Conservation (phyloP, 2,329 filamentous ascomycete genomes). For the Botrytis squamosa region DNA sequence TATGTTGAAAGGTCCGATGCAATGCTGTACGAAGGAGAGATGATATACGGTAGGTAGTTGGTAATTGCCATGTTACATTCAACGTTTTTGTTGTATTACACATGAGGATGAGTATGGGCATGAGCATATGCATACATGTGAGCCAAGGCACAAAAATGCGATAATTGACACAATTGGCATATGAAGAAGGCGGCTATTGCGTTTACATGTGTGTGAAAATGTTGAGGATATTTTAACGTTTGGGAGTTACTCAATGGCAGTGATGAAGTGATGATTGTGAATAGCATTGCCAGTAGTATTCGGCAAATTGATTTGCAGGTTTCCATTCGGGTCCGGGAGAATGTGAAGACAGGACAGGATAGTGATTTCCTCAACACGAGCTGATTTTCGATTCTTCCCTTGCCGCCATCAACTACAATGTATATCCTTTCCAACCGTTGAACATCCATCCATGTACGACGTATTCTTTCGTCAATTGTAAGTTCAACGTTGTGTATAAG, state of each 20-base stretch:
- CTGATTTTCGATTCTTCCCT: neutral
- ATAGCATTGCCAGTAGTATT: neutral
- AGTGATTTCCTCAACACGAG: neutral
- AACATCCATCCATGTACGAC: neutral
- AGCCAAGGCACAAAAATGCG: neutral
- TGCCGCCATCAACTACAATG: neutral
- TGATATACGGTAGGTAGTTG: neutral
- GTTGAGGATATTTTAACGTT: neutral
- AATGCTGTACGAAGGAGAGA: neutral
- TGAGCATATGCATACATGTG: neutral
- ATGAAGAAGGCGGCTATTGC: conserved; percentile 3
- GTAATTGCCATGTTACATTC: neutral
- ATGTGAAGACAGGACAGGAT: neutral
- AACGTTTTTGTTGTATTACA: conserved; percentile 11
- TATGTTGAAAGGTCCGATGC: conserved; percentile 6
- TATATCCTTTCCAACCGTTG: neutral
- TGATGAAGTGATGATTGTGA: neutral
- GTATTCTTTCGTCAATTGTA: neutral
- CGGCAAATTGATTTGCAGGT: neutral
- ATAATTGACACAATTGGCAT: neutral
- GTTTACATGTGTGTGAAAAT: neutral
- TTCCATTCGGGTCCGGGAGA: neutral
- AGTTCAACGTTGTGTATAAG: neutral
- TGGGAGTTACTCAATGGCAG: neutral
- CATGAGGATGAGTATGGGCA: neutral